A percentile compares a stretch with the other conserved stretches of the same genome.
These are phyloP conservation scores for Neonectria hederae DNA, from an alignment of 2,329 filamentous ascomycete species.

Conservation along the genomic window DNA sequence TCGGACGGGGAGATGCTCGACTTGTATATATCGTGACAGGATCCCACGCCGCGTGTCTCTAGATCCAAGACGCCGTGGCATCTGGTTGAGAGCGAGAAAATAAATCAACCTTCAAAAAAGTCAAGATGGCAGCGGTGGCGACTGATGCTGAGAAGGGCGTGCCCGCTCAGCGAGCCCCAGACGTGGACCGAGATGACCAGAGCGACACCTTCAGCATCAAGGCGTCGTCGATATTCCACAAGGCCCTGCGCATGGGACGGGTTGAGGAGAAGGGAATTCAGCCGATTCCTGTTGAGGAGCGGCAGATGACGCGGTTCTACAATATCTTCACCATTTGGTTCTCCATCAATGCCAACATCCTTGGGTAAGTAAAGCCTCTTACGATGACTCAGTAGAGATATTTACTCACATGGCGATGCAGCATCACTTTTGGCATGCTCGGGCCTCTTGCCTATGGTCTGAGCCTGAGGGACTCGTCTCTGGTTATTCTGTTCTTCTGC, in stretches of 20 bases:
- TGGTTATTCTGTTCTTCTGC: constrained; percentile 72
- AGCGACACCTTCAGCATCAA: constrained; percentile 42
- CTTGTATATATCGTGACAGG: constrained; percentile 10
- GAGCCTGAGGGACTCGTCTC: constrained; percentile 62
- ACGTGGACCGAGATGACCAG: constrained; percentile 35
- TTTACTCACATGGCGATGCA: constrained; percentile 33
- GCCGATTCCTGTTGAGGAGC: constrained; percentile 54
- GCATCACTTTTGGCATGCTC: constrained; percentile 71
- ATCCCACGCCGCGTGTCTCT: not conserved
- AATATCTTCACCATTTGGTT: constrained; percentile 61
- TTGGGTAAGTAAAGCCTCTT: constrained; percentile 47
- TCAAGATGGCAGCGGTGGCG: constrained; percentile 7
- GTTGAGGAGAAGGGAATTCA: constrained; percentile 57
- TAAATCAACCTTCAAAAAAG: not conserved
- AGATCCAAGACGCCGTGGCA: not conserved
- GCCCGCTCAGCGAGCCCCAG: constrained; percentile 27
- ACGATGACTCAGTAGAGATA: not conserved
- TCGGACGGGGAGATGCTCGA: constrained; percentile 26
- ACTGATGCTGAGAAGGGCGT: constrained; percentile 32
- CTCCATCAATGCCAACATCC: constrained; percentile 59
- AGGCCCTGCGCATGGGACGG: constrained; percentile 48
- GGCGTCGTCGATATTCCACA: constrained; percentile 43
- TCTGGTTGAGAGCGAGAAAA: not conserved
- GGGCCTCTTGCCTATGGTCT: constrained; percentile 65
- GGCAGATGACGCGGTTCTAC: constrained; percentile 52